These are phyloP conservation scores for Capronia epimyces DNA, from an alignment of 2,329 filamentous ascomycete species.

Conservation along the genomic window DNA sequence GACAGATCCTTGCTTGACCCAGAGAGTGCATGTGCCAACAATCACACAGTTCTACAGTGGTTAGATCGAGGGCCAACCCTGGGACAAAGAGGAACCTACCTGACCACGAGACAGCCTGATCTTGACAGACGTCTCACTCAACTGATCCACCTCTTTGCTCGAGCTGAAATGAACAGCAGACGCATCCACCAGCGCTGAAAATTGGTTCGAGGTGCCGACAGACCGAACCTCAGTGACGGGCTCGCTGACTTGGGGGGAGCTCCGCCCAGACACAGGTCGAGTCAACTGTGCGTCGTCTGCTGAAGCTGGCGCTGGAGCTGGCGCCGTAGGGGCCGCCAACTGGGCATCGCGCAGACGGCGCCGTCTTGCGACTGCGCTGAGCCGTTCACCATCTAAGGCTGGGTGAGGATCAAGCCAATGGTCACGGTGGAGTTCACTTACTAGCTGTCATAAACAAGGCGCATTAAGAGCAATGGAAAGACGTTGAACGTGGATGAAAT, in stretches of 20 bases:
- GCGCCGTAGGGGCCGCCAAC: constrained; percentile 5
- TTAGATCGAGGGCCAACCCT: neutral
- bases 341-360: constrained; percentile 17
- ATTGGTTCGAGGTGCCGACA: constrained; percentile 16
- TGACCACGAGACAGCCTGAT: constrained; percentile 24
- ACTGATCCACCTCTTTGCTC: constrained; percentile 19
- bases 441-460: constrained; percentile 17
- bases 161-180: constrained; percentile 22
- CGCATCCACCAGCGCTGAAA: constrained; percentile 21
- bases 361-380: constrained; percentile 21
- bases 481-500: neutral
- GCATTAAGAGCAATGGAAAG: neutral
- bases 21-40: constrained; percentile 54
- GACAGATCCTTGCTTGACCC: constrained; percentile 51
- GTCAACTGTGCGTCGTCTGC: neutral
- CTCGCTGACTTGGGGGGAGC: neutral
- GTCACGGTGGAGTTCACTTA: constrained; percentile 10
- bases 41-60: constrained; percentile 38
- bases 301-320: neutral
- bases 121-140: constrained; percentile 18
- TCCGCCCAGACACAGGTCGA: neutral
- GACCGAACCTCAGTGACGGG: neutral
- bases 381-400: constrained; percentile 18
- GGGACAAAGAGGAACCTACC: constrained; percentile 9
- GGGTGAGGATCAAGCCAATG: neutral